Evolutionary conservation across 192 early-diverging fungal genomes (phyloP).

Genomic region (Backusella liffmaniae): DNA sequence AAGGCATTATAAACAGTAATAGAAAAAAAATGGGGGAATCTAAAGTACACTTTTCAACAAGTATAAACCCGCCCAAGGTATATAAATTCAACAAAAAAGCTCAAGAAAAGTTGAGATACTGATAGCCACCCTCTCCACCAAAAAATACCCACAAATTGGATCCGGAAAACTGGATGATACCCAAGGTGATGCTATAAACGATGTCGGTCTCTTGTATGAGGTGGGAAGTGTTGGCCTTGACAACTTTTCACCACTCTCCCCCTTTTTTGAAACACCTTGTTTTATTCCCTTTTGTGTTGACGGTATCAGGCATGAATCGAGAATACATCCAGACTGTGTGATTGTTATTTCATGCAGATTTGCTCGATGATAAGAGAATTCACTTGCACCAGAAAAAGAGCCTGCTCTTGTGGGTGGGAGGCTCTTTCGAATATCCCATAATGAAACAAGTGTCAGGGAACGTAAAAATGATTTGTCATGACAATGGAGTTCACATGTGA

Average conservation of each 20-base stretch:
- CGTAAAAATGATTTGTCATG: slow-evolving; percentile 9
- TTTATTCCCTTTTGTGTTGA: background rate
- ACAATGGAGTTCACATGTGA: slow-evolving; percentile 6
- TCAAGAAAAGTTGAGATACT: slow-evolving; percentile 27
- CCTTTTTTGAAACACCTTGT: background rate
- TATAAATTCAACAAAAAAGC: slow-evolving; percentile 9
- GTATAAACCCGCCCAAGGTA: background rate
- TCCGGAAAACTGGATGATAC: slow-evolving; percentile 1
- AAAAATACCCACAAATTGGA: slow-evolving; percentile 33
- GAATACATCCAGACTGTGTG: background rate
- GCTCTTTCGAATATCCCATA: slow-evolving; percentile 33
- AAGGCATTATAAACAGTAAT: background rate
- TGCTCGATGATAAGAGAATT: background rate
- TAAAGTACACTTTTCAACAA: background rate
- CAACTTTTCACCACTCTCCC: background rate
- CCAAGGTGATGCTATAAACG: background rate
- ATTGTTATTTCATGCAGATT: slow-evolving; percentile 6
- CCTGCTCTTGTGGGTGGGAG: slow-evolving; percentile 27
- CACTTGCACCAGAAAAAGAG: slow-evolving; percentile 27
- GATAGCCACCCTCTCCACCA: slow-evolving; percentile 23
- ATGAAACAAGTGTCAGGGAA: slow-evolving; percentile 16
- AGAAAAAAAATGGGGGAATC: background rate
- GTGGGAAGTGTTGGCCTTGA: slow-evolving; percentile 12
- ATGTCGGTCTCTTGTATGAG: background rate
- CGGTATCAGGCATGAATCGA: slow-evolving; percentile 10